Evolutionary conservation across 2,329 filamentous ascomycete genomes (phyloP), one percentile per base, ranked within the genome.

Genomic region (Dactylonectria macrodidyma): DNA sequence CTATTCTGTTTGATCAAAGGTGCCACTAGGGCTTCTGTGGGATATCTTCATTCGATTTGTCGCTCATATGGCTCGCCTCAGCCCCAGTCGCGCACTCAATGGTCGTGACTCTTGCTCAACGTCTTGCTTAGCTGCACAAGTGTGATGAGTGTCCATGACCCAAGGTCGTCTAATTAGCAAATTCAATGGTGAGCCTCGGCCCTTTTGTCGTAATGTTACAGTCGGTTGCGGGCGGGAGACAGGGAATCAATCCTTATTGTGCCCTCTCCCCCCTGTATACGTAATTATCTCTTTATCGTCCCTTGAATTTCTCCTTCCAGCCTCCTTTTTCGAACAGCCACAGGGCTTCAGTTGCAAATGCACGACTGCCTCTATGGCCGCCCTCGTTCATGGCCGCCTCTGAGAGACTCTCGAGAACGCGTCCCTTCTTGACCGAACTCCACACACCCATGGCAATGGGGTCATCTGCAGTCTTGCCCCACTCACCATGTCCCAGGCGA

Each of bases 321-420:
- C 86, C 92, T 72, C 94, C 94, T 79, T 89, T 90, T 77, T 90
- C 88, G 72, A 88, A 95, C 68, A 97, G 81, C 95, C 95, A 98
- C 16, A 98, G 83, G 1, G 95, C 95, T 80, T 98, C 95, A 3
- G 92, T 91, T 11, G 95, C 95, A 85, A 95, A 97, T 0, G 92
- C 92, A 75, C 91, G 89, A 57, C 93, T 94, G 65, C 94, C 95
- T 66, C 92, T 84, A 84, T 98, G 95, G 0, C 91, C 91, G 33
- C 85, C 82, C 41, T 90, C 90, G 67, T 87, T 87, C 59, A 90
- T 89, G 46, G 93, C 93, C 75, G 96, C 95, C 70, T 92, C 90
- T 66, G 92, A 87, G 77, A 98, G 84, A 19, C 90, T 93, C 65
- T 95, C 90, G 56, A 98, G 81, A 2, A 97, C 91, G 58, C 89